Base-by-base conservation (phyloP, 2,329 filamentous ascomycete species). In the Beauveria rudraprayagi region DNA sequence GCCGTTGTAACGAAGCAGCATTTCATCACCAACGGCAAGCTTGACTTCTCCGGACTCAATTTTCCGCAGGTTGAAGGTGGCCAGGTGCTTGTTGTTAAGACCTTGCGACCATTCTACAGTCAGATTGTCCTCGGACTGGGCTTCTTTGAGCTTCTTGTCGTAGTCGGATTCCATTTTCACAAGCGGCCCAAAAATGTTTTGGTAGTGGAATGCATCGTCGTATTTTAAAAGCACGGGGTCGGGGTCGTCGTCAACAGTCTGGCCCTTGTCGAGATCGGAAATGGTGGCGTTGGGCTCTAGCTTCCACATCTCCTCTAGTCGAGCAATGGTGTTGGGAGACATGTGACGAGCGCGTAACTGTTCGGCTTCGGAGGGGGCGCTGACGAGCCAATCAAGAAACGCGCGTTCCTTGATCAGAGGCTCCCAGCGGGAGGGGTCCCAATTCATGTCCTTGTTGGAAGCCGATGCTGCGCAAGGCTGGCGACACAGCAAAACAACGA, bases 121-220 rank as follows among this genome's bases (percentile, higher is more conserved):
- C 46, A 99, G 78, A n/a, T 90, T 90, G 75, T 99, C 94, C 76
- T 99, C 94, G 1, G 92, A 96, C 73, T 99, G 94, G 0, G 93
- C 92, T 73, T 99, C 94, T 77, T 99, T 99, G 68, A 99, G 82
- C 76, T 99, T 97, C 75, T 95, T 93, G 75, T 99, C 94, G 71
- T 99, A 99, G 75, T 99, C 94, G 48, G 94, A 96, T 74, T 99
- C 94, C 75, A 99, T 99, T 79, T 97, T 99, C 69, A 99, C 95
- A 16, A 99, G 81, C 0, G 94, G 94, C 0, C 94, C 94, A 72
- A 99, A 99, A 40, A 97, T 94, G 70, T 97, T 99, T 76, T 99
- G 94, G 69, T 99, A 99, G 71, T 99, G 93, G 73, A 92, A 99
- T 0, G 94, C 92, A 73, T 99, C 94, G 62, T 97, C 94, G 71